These are phyloP conservation scores for Eutrema yunnanense DNA, from an alignment of 345 rosid genomes.

Conservation along the genomic window DNA sequence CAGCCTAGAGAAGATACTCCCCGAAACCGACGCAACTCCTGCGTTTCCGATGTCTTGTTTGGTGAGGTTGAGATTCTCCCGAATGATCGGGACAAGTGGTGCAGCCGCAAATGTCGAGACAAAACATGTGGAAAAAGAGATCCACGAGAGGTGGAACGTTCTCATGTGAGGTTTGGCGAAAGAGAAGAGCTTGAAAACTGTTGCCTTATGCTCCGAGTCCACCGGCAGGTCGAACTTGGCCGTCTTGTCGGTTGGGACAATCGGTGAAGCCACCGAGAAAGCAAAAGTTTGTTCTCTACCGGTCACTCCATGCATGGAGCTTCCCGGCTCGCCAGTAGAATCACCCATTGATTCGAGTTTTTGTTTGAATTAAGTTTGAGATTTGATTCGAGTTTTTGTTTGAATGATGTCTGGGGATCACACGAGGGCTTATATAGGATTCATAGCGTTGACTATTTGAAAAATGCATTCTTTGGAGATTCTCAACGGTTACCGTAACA, in stretches of 20 bases:
- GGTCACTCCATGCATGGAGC: slow-evolving; percentile 69
- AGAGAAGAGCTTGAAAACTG: slow-evolving; percentile 52
- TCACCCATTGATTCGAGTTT: slow-evolving; percentile 8
- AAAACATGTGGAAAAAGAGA: slow-evolving; percentile 74
- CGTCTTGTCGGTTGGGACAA: slow-evolving; percentile 37
- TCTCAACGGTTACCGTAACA: slow-evolving; percentile 16
- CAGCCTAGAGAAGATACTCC: slow-evolving; percentile 69
- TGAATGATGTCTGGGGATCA: neutral
- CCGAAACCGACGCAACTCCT: slow-evolving; percentile 68
- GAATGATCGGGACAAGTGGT: slow-evolving; percentile 70
- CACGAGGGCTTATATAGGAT: slow-evolving; percentile 16
- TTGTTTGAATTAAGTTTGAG: neutral
- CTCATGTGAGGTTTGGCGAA: slow-evolving; percentile 71
- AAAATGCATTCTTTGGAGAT: slow-evolving; percentile 21
- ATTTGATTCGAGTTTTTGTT: neutral
- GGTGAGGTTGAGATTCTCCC: slow-evolving; percentile 57
- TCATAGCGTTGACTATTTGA: neutral
- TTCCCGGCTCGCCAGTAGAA: slow-evolving; percentile 42
- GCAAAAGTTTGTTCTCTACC: slow-evolving; percentile 57
- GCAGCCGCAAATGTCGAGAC: slow-evolving; percentile 83
- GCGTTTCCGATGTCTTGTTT: slow-evolving; percentile 59
- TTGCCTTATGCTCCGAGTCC: slow-evolving; percentile 68
- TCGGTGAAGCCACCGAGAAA: slow-evolving; percentile 50
- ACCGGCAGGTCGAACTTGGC: slow-evolving; percentile 60
- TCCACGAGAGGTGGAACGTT: slow-evolving; percentile 78